These are phyloP conservation scores for Backusella parvicylindrica DNA, from an alignment of 192 early-diverging fungal genomes.

Conservation along the genomic window DNA sequence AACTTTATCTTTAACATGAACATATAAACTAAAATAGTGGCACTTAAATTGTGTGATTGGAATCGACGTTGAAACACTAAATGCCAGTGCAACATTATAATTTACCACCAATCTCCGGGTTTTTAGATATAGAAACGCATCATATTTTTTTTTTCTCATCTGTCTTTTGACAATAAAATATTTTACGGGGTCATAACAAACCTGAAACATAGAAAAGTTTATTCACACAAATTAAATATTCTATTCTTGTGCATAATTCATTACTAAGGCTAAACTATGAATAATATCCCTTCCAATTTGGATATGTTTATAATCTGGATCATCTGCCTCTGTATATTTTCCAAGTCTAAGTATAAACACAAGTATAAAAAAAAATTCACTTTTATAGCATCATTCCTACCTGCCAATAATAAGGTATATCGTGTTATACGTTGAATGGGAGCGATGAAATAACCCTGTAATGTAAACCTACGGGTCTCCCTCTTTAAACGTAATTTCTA, in stretches of 20 bases:
- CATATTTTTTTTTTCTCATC: neutral
- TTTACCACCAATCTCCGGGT: no score
- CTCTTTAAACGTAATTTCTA: constrained; percentile 33
- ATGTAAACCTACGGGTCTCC: constrained; percentile 52
- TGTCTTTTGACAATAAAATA: neutral
- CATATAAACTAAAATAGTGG: no score
- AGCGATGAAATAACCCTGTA: constrained; percentile 72
- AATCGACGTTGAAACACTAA: no score
- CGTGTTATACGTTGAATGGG: constrained; percentile 76
- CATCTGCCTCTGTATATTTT: constrained; percentile 18
- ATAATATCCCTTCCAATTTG: constrained; percentile 21
- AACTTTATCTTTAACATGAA: neutral
- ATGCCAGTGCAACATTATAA: no score
- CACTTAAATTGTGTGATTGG: no score
- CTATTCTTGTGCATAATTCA: constrained; percentile 27
- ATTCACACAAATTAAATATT: neutral
- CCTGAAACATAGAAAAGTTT: neutral
- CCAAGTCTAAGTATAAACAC: constrained; percentile 23
- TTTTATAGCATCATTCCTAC: neutral
- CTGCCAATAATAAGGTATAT: constrained; percentile 65
- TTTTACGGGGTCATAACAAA: neutral
- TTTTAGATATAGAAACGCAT: neutral
- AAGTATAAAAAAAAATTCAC: neutral
- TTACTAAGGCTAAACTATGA: constrained; percentile 17
- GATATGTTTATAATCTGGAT: constrained; percentile 28